Evolutionary conservation across 2,329 filamentous ascomycete species (phyloP).

Genomic region (Ceratocystis cacaofunesta): DNA sequence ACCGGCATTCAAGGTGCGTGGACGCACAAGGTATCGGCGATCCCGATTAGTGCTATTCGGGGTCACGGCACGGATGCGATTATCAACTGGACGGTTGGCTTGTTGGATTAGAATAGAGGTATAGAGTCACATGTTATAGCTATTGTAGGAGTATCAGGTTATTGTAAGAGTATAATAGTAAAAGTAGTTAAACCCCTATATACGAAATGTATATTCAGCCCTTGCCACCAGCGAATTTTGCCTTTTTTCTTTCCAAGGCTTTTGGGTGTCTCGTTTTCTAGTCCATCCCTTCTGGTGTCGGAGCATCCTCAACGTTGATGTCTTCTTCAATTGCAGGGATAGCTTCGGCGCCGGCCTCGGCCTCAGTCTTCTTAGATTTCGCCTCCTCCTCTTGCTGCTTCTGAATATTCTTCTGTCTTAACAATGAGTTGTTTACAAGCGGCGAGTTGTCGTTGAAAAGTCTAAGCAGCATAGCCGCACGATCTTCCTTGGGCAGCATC

Average conservation of each 20-base stretch:
- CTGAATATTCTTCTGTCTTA: conserved; percentile 31
- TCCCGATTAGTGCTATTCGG: conserved; percentile 81
- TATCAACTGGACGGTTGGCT: conserved; percentile 54
- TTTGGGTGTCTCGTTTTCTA: background rate
- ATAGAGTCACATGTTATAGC: background rate
- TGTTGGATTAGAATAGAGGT: conserved; percentile 39
- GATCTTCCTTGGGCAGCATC: conserved; percentile 96
- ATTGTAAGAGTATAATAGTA: conserved; percentile 1
- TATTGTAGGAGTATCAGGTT: background rate
- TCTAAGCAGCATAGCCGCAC: conserved; percentile 77
- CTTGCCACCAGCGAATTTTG: background rate
- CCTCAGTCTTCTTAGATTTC: conserved; percentile 22
- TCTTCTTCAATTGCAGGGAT: conserved; percentile 20
- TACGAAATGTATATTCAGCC: background rate
- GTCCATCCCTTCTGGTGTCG: conserved; percentile 24
- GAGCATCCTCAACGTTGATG: conserved; percentile 27
- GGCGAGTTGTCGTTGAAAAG: conserved; percentile 83
- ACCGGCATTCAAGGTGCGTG: conserved; percentile 46
- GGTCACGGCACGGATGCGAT: conserved; percentile 69
- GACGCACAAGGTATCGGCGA: conserved; percentile 48
- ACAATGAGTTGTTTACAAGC: conserved; percentile 54
- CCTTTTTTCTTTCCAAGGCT: background rate
- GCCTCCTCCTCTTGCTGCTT: conserved; percentile 24
- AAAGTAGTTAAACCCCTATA: conserved; percentile 8
- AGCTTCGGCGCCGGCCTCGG: conserved; percentile 20